These are phyloP conservation scores for Fusarium devonianum DNA, from an alignment of 2,329 filamentous ascomycete genomes.

Conservation along the genomic window DNA sequence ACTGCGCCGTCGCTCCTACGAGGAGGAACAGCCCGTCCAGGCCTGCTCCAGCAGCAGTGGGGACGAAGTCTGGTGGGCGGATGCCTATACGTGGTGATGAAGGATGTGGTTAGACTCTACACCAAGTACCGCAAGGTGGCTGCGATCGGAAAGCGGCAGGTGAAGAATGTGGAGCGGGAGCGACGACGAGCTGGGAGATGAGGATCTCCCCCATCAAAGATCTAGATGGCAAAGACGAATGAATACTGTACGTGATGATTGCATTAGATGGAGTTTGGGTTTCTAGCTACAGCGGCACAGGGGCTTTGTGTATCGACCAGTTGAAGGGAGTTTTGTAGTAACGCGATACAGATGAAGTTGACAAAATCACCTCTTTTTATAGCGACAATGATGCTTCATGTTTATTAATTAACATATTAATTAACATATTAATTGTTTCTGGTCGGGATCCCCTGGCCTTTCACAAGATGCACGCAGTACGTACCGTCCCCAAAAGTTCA, in stretches of 20 bases:
- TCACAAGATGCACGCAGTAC: neutral
- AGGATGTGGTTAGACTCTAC: slow-evolving; percentile 69
- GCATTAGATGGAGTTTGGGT: slow-evolving; percentile 34
- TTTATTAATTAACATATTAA: too few species aligned
- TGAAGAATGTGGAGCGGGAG: slow-evolving; percentile 58
- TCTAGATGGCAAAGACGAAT: too few species aligned
- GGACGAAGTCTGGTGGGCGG: slow-evolving; percentile 89
- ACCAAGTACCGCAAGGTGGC: slow-evolving; percentile 68
- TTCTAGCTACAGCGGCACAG: slow-evolving; percentile 10
- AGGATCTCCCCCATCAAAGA: too few species aligned
- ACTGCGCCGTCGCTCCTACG: slow-evolving; percentile 45
- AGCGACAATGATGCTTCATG: too few species aligned
- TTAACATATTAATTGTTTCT: neutral
- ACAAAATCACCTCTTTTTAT: slow-evolving; percentile 14
- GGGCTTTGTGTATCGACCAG: neutral
- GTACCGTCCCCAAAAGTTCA: neutral
- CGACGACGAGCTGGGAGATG: slow-evolving; percentile 51
- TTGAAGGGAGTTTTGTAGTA: slow-evolving; percentile 4
- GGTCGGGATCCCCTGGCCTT: neutral
- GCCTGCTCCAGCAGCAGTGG: slow-evolving; percentile 84
- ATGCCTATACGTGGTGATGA: slow-evolving; percentile 85
- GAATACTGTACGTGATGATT: slow-evolving; percentile 8
- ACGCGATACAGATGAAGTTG: slow-evolving; percentile 8
- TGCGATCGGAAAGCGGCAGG: slow-evolving; percentile 60
- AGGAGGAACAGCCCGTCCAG: slow-evolving; percentile 54